Percentiles rank a stretch among this genome's conserved stretches.
These are phyloP conservation scores for Fistulifera pelliculosa DNA, from an alignment of 108 stramenopile species.

Conservation along the genomic window DNA sequence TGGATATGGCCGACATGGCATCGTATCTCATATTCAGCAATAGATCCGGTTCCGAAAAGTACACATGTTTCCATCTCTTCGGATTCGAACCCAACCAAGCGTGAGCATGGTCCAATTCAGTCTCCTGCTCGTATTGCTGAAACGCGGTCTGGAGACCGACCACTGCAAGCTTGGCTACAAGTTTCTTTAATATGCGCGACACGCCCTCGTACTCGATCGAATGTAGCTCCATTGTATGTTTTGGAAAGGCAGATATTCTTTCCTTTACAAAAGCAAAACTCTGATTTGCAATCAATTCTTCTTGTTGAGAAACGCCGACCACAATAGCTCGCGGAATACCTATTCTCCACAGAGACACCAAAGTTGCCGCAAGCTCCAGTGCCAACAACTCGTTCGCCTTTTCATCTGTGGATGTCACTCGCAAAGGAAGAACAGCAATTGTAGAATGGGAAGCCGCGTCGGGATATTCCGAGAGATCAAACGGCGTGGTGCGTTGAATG, in stretches of 20 bases:
- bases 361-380: slow-evolving; percentile 23
- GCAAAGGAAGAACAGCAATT: no score
- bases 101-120: neutral
- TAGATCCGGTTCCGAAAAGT: slow-evolving; percentile 36
- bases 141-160: slow-evolving; percentile 27
- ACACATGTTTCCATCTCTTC: slow-evolving; percentile 27
- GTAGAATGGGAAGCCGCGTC: no score
- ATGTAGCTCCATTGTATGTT: no score
- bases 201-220: neutral
- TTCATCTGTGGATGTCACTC: no score
- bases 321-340: slow-evolving; percentile 33
- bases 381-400: no score
- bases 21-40: slow-evolving; percentile 20
- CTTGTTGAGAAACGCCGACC: slow-evolving; percentile 6
- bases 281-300: slow-evolving; percentile 1
- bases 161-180: slow-evolving; percentile 24
- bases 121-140: neutral
- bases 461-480: no score
- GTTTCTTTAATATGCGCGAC: neutral
- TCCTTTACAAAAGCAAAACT: neutral
- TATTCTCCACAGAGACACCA: slow-evolving; percentile 17
- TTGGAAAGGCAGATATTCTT: no score
- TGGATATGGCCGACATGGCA: slow-evolving; percentile 11
- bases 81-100: slow-evolving; percentile 24
- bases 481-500: no score